Evolutionary conservation across 345 rosid genomes (phyloP), one percentile per base, ranked within the genome.

Genomic region (Hibiscus tridactylites): DNA sequence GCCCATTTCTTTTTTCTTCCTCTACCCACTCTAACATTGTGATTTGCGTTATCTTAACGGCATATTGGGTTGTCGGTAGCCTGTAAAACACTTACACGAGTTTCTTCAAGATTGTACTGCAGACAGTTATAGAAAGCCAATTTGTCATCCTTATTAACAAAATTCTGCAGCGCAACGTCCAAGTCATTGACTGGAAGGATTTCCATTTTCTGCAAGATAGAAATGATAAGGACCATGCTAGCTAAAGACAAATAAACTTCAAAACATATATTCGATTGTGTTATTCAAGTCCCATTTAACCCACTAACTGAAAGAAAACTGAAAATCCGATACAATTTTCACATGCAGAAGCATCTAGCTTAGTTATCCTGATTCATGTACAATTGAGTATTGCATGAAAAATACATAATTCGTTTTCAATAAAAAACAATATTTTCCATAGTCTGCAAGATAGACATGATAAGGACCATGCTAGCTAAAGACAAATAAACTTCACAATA

Each of bases 131-230:
- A 86, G 79, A 95, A 95, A 35, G 99, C 97, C 84, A 85, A 84
- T 73, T 86, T 95, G 78, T 95, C 99, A 85, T 95, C 99, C 81
- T 95, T 95, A 76, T 88, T 90, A 69, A 95, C 97, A 87, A 92
- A 95, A 85, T 92, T 86, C 12, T 95, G 99, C 61, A 95, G 81
- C 5, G 99, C 99, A 78, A 83, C 86, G 82, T 89, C 97, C 85
- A 95, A 84, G 80, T 95, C 99, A 68, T 84, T 90, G 84, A 95
- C 97, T 1, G 99, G 97, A 80, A 92, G 96, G 79, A 92, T 83
- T 87, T 92, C 99, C 99, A 95, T 95, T 85, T 92, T 95, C 98
- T 94, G 91, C 85, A 73, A 52, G 70, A 79, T 13, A 83, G 60
- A 63, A 19, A 50, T 75, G 24, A 77, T 62, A 29, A 72, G 75